phyloP scores from a whole-genome alignment of 805 yeast species.

The Yarrowia sp. region DNA sequence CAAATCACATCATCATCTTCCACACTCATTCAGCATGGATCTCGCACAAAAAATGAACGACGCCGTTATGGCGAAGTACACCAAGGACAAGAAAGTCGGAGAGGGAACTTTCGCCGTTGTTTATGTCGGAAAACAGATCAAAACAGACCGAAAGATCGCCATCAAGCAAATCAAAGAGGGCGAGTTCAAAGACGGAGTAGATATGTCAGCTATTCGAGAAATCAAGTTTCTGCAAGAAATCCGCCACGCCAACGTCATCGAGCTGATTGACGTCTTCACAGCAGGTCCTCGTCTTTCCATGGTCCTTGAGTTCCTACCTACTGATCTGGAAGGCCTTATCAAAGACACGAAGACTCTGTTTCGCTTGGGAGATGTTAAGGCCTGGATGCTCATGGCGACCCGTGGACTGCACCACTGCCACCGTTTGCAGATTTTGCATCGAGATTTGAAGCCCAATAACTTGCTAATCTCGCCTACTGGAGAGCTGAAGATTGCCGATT shows the following conservation, averaged over 20 bases:
- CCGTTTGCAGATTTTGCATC: conserved; percentile 84
- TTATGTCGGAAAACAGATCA: conserved; percentile 68
- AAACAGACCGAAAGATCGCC: conserved; percentile 71
- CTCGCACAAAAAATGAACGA: conserved; percentile 35
- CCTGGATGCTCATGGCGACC: conserved; percentile 93
- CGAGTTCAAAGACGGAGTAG: conserved; percentile 92
- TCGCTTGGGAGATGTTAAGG: conserved; percentile 83
- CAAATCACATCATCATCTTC: not conserved
- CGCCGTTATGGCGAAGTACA: conserved; percentile 40
- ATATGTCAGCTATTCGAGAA: conserved; percentile 95
- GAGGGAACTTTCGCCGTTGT: conserved; percentile 99
- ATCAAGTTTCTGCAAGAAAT: conserved; percentile 86
- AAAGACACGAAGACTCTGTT: conserved; percentile 79
- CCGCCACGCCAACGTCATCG: conserved; percentile 80
- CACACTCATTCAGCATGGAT: conserved; percentile 26
- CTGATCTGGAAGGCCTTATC: conserved; percentile 88
- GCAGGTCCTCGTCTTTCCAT: conserved; percentile 70
- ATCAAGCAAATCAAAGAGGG: conserved; percentile 95
- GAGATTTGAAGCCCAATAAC: conserved; percentile 94
- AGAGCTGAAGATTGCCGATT: conserved; percentile 92
- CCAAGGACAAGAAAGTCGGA: conserved; percentile 83
- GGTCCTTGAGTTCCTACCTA: conserved; percentile 91
- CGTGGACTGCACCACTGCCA: conserved; percentile 97
- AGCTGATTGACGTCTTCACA: conserved; percentile 85
- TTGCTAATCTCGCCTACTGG: conserved; percentile 87